Base-by-base conservation (phyloP, 2,329 filamentous ascomycete genomes). In the Bisporella sp. region DNA sequence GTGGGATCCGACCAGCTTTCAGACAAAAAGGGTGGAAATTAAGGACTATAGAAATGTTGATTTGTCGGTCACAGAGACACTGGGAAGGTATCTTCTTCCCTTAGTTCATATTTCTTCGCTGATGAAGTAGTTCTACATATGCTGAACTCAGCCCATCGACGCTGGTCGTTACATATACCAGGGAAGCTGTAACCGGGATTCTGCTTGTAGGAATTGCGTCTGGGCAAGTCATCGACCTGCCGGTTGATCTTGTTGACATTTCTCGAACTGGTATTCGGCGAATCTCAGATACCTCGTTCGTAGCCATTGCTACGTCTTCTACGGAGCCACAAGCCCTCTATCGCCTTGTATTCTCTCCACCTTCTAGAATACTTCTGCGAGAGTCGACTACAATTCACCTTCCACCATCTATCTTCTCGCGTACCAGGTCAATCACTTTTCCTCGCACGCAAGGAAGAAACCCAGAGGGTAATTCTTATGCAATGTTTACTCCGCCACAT, bases 401-500 rank as follows among this genome's bases (percentile, higher is more conserved):
- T 12, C 30, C 55, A 0, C 31, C 56, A 1, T 47, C 56, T 0
- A 53, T 69, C 6, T 70, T 71, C 50, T 73, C 73, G 0, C 54
- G 55, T 6, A 67, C 74, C 0, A 66, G 70, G 46, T 60, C 63
- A 6, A 62, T 74, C 8, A 62, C 57, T 6, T 68, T 66, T 8
- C 67, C 66, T 5, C 60, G 66, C 32, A 56, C 54, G 7, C 51
- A 55, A 8, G 58, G 59, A 7, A 40, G 29, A 8, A 41, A 63
- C 12, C 30, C 45, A 6, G 31, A 28, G 13, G 50, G 12, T 54
- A 68, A 30, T 40, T 48, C 30, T 59, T 67, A 46, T 40, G 59
- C 56, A 5, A 74, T 77, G 53, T 70, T 75, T 35, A 75, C 71
- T 65, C 68, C 71, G 28, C 78, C 76, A 3, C 66, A 68, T 21